Evolutionary conservation across 2,329 filamentous ascomycete species (phyloP).

Genomic region (Cryoendolithus antarcticus): DNA sequence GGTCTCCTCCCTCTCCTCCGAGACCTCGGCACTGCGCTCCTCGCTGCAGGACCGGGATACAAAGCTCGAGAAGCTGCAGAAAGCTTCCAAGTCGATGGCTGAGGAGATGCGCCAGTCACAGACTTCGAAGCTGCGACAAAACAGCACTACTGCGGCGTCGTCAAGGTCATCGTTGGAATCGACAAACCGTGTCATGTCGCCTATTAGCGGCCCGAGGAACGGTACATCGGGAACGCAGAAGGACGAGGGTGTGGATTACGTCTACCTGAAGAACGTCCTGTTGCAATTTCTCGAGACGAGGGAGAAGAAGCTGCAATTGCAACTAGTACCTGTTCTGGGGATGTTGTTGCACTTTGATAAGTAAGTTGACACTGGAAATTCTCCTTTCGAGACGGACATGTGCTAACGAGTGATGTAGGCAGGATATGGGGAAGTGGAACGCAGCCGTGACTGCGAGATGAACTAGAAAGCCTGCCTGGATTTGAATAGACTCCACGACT

Average conservation of each 20-base stretch:
- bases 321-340: constrained; percentile 65
- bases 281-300: constrained; percentile 72
- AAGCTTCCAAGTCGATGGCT: constrained; percentile 48
- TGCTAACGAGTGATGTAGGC: constrained; percentile 27
- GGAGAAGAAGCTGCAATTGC: constrained; percentile 61
- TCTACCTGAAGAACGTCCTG: constrained; percentile 70
- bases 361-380: constrained; percentile 34
- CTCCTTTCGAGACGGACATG: not conserved
- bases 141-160: constrained; percentile 33
- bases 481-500: too few species aligned
- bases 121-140: constrained; percentile 24
- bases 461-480: constrained; percentile 3
- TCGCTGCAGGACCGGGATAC: constrained; percentile 66
- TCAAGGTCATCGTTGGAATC: constrained; percentile 49
- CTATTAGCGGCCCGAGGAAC: constrained; percentile 22
- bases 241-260: constrained; percentile 38
- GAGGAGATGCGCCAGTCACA: constrained; percentile 45
- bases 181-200: constrained; percentile 33
- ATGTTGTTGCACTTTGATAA: constrained; percentile 67
- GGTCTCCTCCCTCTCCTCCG: constrained; percentile 69
- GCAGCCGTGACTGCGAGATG: constrained; percentile 51
- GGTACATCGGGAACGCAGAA: constrained; percentile 6
- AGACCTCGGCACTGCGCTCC: constrained; percentile 61
- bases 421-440: constrained; percentile 80
- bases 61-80: constrained; percentile 68